Conservation (phyloP, 2,329 filamentous ascomycete species). For the Cladophialophora immunda region DNA sequence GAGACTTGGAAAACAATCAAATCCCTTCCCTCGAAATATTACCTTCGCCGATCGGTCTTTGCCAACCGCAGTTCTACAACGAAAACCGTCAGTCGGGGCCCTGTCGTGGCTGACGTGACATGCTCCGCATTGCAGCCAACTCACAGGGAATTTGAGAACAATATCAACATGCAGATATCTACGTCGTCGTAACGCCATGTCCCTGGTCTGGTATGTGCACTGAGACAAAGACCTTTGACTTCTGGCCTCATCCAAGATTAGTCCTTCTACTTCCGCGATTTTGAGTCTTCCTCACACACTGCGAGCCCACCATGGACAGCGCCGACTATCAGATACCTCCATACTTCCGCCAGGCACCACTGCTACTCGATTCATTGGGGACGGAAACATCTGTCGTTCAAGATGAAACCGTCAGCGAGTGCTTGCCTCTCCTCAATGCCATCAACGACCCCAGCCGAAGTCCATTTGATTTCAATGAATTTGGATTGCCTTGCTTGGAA, state of each 20-base stretch:
- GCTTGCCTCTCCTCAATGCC: conserved; percentile 71
- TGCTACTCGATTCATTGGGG: conserved; percentile 70
- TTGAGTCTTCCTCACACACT: neutral
- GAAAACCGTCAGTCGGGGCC: neutral
- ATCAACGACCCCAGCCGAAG: conserved; percentile 53
- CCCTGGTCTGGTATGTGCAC: neutral
- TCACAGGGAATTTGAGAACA: conserved; percentile 31
- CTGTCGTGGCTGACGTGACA: neutral
- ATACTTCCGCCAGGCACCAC: conserved; percentile 59
- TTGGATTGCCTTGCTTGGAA: conserved; percentile 79
- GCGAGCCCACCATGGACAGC: conserved; percentile 19
- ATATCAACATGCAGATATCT: conserved; percentile 26
- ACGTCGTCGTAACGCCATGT: neutral
- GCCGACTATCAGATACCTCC: conserved; percentile 44
- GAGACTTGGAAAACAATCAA: neutral
- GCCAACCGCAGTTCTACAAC: neutral
- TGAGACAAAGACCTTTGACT: neutral
- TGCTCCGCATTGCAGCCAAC: conserved; percentile 10
- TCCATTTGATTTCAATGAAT: conserved; percentile 66
- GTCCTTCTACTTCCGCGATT: neutral
- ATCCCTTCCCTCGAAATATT: neutral
- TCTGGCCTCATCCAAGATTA: neutral
- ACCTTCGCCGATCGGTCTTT: neutral
- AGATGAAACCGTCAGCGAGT: conserved; percentile 72
- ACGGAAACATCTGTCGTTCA: conserved; percentile 76